Conservation (phyloP, 768 basidiomycete genomes). For the Chlorophyllum brunneum region DNA sequence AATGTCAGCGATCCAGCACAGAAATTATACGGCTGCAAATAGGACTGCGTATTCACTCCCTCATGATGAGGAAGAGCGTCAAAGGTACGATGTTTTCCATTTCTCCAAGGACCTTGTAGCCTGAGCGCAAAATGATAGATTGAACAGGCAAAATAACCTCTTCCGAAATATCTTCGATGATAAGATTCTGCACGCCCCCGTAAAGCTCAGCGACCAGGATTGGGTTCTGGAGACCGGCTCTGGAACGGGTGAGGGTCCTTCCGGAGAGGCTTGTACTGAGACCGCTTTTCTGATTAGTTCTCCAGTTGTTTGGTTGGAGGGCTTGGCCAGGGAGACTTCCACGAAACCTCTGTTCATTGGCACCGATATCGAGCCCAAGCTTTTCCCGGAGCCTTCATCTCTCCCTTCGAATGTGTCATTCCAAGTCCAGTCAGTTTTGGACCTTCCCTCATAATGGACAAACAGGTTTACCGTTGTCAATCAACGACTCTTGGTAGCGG, state of each 20-base stretch:
- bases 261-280: not conserved
- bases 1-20: slow-evolving; percentile 2
- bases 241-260: not conserved
- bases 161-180: not conserved
- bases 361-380: slow-evolving; percentile 1
- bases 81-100: not conserved
- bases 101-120: too few species aligned
- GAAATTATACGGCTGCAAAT: not conserved
- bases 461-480: slow-evolving; percentile 9
- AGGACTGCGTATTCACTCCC: slow-evolving; percentile 5
- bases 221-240: slow-evolving; percentile 6
- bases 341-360: slow-evolving; percentile 1
- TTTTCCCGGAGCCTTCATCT: slow-evolving; percentile 2
- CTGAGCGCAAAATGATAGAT: not conserved
- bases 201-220: not conserved
- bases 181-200: not conserved
- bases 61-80: slow-evolving; percentile 5
- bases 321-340: not conserved
- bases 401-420: slow-evolving; percentile 5
- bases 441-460: slow-evolving; percentile 10
- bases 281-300: not conserved
- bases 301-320: not conserved
- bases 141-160: not conserved
- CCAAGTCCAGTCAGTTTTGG: not conserved
- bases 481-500: slow-evolving; percentile 8